Conservation (phyloP, 495 filamentous ascomycete genomes). For the Xylaria palmicola region DNA sequence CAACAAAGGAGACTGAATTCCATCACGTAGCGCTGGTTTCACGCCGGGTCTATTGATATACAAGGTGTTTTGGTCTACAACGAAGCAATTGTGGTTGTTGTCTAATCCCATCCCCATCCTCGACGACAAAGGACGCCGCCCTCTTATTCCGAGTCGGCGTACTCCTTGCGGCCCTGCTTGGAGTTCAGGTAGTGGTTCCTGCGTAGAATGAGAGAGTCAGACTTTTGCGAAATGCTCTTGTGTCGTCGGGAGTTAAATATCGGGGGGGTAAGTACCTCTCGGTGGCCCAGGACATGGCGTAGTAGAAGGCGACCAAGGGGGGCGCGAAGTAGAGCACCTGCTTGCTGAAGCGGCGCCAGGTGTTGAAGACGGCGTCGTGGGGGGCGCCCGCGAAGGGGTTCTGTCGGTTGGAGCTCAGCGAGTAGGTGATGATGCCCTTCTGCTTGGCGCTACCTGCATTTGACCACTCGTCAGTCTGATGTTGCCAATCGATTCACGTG, state of each 20-base stretch:
- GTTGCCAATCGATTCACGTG: constrained; percentile 30
- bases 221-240: constrained; percentile 17
- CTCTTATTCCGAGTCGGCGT: constrained; percentile 48
- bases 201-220: constrained; percentile 11
- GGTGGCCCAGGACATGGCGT: constrained; percentile 80
- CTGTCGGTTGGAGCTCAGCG: constrained; percentile 52
- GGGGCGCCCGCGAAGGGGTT: constrained; percentile 56
- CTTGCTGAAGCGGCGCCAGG: constrained; percentile 55
- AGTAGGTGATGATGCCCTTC: constrained; percentile 57
- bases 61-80: no score
- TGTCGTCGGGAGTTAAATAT: not conserved
- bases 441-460: constrained; percentile 48
- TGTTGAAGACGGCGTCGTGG: constrained; percentile 62
- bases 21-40: constrained; percentile 14
- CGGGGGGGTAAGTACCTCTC: constrained; percentile 66
- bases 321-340: constrained; percentile 84
- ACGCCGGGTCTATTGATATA: constrained; percentile 30
- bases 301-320: constrained; percentile 72
- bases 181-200: constrained; percentile 94
- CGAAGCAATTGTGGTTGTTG: no score
- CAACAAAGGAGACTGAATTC: constrained; percentile 10
- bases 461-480: constrained; percentile 26
- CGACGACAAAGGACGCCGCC: constrained; percentile 3
- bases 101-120: constrained; percentile 22
- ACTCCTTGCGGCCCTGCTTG: constrained; percentile 73